Evolutionary conservation across 2,329 filamentous ascomycete species (phyloP).

Genomic region (Tolypocladium amazonense): DNA sequence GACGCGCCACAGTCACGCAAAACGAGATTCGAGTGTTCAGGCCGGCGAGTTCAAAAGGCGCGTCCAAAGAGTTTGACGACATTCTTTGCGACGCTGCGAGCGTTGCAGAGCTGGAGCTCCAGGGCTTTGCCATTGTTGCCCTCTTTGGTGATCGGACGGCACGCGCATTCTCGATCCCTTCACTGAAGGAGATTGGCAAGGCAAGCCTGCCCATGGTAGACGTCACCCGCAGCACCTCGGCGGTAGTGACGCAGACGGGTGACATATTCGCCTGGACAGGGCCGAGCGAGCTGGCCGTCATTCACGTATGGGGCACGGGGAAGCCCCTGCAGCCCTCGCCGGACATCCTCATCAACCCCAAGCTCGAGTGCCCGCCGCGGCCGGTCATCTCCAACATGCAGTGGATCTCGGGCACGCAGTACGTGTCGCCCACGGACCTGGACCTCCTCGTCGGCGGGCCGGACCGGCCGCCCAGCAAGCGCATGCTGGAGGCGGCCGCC

Average conservation of each 20-base stretch:
- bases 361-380: slow-evolving; percentile 61
- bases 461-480: slow-evolving; percentile 77
- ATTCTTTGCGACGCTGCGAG: slow-evolving; percentile 70
- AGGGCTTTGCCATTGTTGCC: slow-evolving; percentile 69
- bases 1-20: slow-evolving; percentile 39
- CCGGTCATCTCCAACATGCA: slow-evolving; percentile 93
- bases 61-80: slow-evolving; percentile 80
- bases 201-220: slow-evolving; percentile 62
- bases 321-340: slow-evolving; percentile 47
- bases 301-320: slow-evolving; percentile 78
- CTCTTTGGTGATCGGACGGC: slow-evolving; percentile 75
- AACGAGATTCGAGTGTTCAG: slow-evolving; percentile 82
- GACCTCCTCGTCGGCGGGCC: slow-evolving; percentile 85
- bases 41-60: slow-evolving; percentile 77
- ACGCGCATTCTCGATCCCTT: slow-evolving; percentile 78
- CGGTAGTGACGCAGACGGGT: slow-evolving; percentile 65
- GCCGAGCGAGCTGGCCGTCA: slow-evolving; percentile 70
- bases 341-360: slow-evolving; percentile 73
- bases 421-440: slow-evolving; percentile 76
- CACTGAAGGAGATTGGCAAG: slow-evolving; percentile 70
- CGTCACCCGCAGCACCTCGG: slow-evolving; percentile 55
- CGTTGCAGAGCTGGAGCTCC: slow-evolving; percentile 63
- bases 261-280: slow-evolving; percentile 83
- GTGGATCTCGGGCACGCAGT: slow-evolving; percentile 93
- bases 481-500: slow-evolving; percentile 71